A percentile compares a stretch with the other conserved stretches of the same genome.
phyloP scores from a whole-genome alignment of 2,329 filamentous ascomycete species.

The Aspergillus carbonarius region DNA sequence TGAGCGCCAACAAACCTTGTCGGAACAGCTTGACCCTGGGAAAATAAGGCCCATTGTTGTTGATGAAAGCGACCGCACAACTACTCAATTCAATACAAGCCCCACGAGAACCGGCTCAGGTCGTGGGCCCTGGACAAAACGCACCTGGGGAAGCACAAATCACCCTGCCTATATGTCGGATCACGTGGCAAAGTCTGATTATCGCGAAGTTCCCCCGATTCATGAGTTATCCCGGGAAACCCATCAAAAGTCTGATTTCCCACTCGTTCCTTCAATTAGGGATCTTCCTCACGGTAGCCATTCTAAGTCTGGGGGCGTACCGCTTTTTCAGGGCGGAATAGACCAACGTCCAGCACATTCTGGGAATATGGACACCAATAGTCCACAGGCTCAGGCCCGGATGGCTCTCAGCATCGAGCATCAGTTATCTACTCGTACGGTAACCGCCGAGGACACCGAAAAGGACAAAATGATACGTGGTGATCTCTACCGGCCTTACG shows the following conservation, averaged over 20 bases:
- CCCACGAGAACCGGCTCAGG: conserved; percentile 35
- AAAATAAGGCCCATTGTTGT: conserved; percentile 48
- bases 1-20: conserved; percentile 36
- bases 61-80: conserved; percentile 44
- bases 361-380: conserved; percentile 38
- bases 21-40: conserved; percentile 43
- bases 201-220: conserved; percentile 41
- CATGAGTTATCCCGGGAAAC: conserved; percentile 41
- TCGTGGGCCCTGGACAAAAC: conserved; percentile 43
- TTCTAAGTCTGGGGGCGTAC: conserved; percentile 33
- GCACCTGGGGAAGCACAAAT: conserved; percentile 36
- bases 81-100: conserved; percentile 42
- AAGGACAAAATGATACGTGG: conserved; percentile 89
- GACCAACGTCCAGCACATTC: conserved; percentile 40
- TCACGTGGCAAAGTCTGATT: conserved; percentile 40
- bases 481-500: conserved; percentile 75
- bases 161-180: conserved; percentile 41
- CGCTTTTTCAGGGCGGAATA: conserved; percentile 37
- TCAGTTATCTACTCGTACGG: conserved; percentile 39
- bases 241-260: conserved; percentile 41
- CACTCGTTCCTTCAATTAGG: conserved; percentile 41
- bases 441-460: conserved; percentile 59
- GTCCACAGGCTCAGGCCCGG: conserved; percentile 44
- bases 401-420: conserved; percentile 46
- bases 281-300: conserved; percentile 39